Conservation (phyloP, 2,329 filamentous ascomycete species). For the Sarocladiaceae sp. region DNA sequence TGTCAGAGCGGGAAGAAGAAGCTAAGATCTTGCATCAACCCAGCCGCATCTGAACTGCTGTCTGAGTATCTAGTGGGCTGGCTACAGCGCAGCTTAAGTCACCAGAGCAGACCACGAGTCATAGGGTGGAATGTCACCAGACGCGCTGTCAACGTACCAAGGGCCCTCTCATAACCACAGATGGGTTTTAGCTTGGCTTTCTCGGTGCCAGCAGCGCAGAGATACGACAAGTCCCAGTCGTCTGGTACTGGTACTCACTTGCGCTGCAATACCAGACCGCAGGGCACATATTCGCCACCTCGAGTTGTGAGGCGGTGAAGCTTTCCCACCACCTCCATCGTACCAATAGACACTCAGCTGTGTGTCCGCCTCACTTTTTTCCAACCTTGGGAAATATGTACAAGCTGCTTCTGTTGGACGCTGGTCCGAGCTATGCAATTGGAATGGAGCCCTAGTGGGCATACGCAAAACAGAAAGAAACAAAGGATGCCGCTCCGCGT, state of each 20-base stretch:
- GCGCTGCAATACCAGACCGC: background rate
- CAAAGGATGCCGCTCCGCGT: background rate
- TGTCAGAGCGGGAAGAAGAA: too few species aligned
- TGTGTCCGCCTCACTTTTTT: slow-evolving; percentile 5
- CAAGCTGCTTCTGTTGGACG: background rate
- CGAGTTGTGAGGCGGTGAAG: slow-evolving; percentile 1
- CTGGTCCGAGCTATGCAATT: too few species aligned
- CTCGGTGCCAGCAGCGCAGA: too few species aligned
- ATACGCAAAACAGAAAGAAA: background rate
- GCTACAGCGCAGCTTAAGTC: too few species aligned
- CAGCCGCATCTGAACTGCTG: too few species aligned
- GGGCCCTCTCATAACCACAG: too few species aligned
- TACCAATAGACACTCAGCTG: background rate
- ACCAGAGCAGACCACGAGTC: too few species aligned
- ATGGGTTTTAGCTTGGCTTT: too few species aligned
- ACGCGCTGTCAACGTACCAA: too few species aligned
- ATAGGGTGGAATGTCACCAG: too few species aligned
- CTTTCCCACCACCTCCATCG: background rate
- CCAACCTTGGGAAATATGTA: background rate
- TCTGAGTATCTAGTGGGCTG: too few species aligned
- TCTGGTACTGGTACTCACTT: background rate
- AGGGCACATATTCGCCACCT: background rate
- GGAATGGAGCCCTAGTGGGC: background rate
- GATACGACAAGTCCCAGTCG: slow-evolving; percentile 2
- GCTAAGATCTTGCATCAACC: too few species aligned